These are phyloP conservation scores for Aspergillus funiculosus DNA, from an alignment of 495 filamentous ascomycete genomes.

Conservation along the genomic window DNA sequence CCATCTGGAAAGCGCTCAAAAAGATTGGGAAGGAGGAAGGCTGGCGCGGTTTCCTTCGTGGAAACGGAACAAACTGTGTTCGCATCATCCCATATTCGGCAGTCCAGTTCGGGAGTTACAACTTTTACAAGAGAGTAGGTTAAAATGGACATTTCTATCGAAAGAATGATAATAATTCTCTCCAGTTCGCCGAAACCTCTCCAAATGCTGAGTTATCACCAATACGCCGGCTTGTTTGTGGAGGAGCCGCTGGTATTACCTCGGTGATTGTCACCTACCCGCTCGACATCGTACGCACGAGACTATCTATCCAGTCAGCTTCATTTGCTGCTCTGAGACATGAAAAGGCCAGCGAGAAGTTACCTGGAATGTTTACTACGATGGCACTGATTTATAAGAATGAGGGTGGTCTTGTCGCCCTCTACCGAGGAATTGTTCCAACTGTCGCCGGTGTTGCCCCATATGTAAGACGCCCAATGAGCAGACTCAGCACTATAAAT, in stretches of 20 bases:
- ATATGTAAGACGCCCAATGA: conserved; percentile 57
- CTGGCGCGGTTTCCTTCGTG: conserved; percentile 92
- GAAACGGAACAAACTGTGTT: conserved; percentile 97
- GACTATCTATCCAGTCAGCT: conserved; percentile 91
- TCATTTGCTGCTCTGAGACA: conserved; percentile 74
- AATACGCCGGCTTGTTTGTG: conserved; percentile 68
- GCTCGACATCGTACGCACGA: conserved; percentile 92
- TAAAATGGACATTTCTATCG: neutral
- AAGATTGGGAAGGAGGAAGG: conserved; percentile 98
- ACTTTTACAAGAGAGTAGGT: conserved; percentile 88
- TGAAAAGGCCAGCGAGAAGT: conserved; percentile 40
- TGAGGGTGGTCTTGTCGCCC: conserved; percentile 75
- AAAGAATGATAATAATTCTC: neutral
- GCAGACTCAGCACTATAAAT: neutral
- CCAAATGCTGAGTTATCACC: conserved; percentile 64
- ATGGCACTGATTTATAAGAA: conserved; percentile 80
- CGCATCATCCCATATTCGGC: conserved; percentile 97
- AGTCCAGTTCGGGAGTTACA: conserved; percentile 96
- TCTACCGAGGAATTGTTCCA: conserved; percentile 89
- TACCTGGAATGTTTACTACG: conserved; percentile 91
- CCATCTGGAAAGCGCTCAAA: conserved; percentile 75
- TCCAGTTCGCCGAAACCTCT: conserved; percentile 67
- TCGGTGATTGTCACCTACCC: conserved; percentile 80
- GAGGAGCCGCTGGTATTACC: conserved; percentile 86
- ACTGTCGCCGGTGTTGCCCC: conserved; percentile 94